A percentile compares a stretch with the other conserved stretches of the same genome.
Conservation (phyloP, 371 early-diverging fungal genomes). For the Thermomucor indicae-seudaticae region DNA sequence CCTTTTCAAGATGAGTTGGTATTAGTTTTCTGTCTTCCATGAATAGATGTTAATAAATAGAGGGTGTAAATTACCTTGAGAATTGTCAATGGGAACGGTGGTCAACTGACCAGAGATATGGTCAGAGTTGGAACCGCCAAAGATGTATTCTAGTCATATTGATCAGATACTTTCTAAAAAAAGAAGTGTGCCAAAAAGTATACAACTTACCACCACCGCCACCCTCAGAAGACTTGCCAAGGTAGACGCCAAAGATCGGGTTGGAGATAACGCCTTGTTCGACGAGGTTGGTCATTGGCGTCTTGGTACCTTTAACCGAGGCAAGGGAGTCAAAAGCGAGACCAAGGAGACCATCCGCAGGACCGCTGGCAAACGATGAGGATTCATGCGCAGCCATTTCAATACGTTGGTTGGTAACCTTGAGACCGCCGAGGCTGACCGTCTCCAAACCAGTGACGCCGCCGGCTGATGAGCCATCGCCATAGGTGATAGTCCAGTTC, state of each 20-base stretch:
- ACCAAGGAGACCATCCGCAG: conserved; percentile 39
- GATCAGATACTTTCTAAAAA: too few relatives aligned
- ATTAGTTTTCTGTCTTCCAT: too few relatives aligned
- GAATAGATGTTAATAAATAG: too few relatives aligned
- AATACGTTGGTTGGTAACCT: conserved; percentile 29
- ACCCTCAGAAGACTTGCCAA: conserved; percentile 17
- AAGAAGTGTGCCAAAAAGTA: neutral
- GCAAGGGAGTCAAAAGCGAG: conserved; percentile 33
- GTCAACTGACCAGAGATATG: conserved; percentile 17
- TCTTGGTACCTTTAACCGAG: conserved; percentile 29
- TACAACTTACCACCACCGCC: conserved; percentile 36
- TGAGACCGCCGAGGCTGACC: conserved; percentile 39
- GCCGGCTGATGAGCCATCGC: conserved; percentile 35
- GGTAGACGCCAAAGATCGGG: conserved; percentile 26
- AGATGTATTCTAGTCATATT: conserved; percentile 24
- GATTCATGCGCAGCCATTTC: conserved; percentile 35
- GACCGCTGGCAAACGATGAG: conserved; percentile 15
- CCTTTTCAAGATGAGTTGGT: too few relatives aligned
- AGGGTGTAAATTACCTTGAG: too few relatives aligned
- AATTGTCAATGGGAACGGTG: conserved; percentile 18
- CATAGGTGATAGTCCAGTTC: conserved; percentile 38
- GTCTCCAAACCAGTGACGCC: conserved; percentile 37
- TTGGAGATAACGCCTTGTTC: conserved; percentile 13
- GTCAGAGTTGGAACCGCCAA: conserved; percentile 24
- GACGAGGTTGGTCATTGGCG: conserved; percentile 24